Base-by-base conservation (phyloP, 78 protist species). In the Dictyostelium brefeldianum region DNA sequence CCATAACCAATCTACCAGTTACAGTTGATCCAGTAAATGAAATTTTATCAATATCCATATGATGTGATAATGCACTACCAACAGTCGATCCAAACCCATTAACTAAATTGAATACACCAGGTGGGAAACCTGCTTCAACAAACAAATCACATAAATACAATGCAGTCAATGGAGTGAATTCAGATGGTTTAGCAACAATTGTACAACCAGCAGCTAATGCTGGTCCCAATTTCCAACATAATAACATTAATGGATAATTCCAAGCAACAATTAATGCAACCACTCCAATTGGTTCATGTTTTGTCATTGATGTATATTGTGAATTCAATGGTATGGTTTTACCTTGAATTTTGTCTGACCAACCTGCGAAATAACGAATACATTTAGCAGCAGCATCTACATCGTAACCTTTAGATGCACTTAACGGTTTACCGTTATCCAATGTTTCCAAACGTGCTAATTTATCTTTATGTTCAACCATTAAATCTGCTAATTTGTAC, bases 171-270 rank as follows among this genome's bases (percentile, higher is more conserved):
- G 98, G 99, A 11, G 99, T 97, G 54, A 89, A 78, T 89, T 97
- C 98, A 0, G 97, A 80, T 15, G 98, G 96, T 91, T 98, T 98
- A 41, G 96, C 85, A 50, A 98, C 97, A 18, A 97, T 67, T 41
- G 98, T 80, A 91, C 84, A 73, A 78, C 99, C 99, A 4, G 95
- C 78, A 17, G 98, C 97, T 12, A 98, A 90, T 17, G 98, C 98
- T 1, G 98, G 98, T 27, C 96, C 97, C 15, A 95, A 71, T 81
- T 97, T 97, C 91, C 96, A 94, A 5, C 83, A 41, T n/a, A 83
- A 56, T 47, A 96, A 41, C 70, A 75, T 50, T 11, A 90, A 20
- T 57, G 96, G 96, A 77, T 64, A 90, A 91, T 96, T 96, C 96
- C 96, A 96, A 31, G 98, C 95, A 62, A 85, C 56, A 83, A 96